Conservation (phyloP, 805 yeast species). For the Candida awuae region DNA sequence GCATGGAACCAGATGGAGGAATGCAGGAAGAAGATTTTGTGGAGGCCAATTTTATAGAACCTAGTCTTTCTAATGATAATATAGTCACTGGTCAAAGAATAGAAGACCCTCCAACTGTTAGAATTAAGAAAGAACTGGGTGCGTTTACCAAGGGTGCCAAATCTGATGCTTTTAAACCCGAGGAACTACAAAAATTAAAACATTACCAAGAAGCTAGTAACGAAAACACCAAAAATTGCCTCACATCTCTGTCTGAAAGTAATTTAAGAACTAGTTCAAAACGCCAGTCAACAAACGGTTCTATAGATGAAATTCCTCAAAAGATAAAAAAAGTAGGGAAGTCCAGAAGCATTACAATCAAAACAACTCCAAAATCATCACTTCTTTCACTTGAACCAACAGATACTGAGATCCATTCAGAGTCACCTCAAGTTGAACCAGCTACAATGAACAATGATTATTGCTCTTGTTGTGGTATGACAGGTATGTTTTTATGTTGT, state of each 20-base stretch:
- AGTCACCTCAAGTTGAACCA: conserved; percentile 9
- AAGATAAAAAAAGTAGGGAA: background rate
- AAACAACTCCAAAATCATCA: conserved; percentile 4
- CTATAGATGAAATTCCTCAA: background rate
- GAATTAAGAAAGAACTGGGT: conserved; percentile 44
- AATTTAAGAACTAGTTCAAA: conserved; percentile 11
- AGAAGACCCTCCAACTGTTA: conserved; percentile 57
- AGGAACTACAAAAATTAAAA: background rate
- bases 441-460: conserved; percentile 64
- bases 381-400: background rate
- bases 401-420: background rate
- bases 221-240: background rate
- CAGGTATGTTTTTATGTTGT: conserved; percentile 88
- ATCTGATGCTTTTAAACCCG: background rate
- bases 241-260: conserved; percentile 5
- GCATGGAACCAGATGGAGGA: too few species aligned
- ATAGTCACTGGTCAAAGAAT: conserved; percentile 71
- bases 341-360: conserved; percentile 4
- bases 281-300: background rate
- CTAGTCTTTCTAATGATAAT: conserved; percentile 43
- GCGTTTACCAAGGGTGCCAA: conserved; percentile 6
- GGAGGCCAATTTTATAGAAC: conserved; percentile 42
- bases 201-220: background rate
- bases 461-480: conserved; percentile 83
- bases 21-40: too few species aligned